Conservation (phyloP, 306 rosid species). For the Malus asiatica region DNA sequence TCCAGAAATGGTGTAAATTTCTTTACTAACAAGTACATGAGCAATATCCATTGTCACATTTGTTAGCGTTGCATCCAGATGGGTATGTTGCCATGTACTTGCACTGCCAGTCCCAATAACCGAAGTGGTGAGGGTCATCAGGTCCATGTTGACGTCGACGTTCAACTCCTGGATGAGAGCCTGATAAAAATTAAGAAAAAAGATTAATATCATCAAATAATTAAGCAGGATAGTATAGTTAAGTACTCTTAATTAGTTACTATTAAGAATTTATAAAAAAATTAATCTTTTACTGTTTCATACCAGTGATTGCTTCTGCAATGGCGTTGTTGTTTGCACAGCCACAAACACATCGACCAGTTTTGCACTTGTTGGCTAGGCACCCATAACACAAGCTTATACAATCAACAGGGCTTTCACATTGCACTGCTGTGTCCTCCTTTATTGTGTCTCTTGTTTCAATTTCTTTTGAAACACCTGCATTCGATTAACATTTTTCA, state of each 20-base stretch:
- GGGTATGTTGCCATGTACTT: neutral
- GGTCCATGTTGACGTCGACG: neutral
- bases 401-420: neutral
- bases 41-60: neutral
- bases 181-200: neutral
- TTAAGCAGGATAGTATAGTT: neutral
- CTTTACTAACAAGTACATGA: neutral
- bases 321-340: neutral
- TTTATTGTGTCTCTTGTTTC: neutral
- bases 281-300: neutral
- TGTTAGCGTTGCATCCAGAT: neutral
- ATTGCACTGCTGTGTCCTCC: neutral
- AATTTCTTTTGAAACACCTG: neutral
- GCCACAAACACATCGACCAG: neutral
- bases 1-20: neutral
- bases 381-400: neutral
- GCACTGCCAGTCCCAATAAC: neutral
- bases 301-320: neutral
- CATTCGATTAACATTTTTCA: neutral
- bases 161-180: neutral
- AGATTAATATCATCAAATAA: neutral
- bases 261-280: neutral
- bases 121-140: neutral
- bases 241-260: neutral
- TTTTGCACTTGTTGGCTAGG: neutral